These are phyloP conservation scores for Ottelia alismoides DNA, from an alignment of 106 monocot genomes.

Conservation along the genomic window DNA sequence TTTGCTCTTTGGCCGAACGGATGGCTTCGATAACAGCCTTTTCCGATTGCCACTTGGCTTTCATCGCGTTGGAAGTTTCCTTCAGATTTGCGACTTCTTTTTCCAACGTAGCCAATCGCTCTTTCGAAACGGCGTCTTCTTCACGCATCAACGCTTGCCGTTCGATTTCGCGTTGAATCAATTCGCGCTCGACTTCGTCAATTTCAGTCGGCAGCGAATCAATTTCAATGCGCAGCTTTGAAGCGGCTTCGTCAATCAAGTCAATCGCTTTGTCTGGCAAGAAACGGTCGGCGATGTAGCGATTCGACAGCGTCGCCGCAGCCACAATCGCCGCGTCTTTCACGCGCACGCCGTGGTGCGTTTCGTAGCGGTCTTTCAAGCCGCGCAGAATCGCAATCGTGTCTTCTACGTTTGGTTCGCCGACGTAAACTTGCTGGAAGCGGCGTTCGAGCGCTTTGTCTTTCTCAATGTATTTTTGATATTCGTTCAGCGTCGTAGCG, in stretches of 20 bases:
- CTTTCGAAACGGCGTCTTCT: too few relatives aligned
- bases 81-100: too few relatives aligned
- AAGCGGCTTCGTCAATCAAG: not conserved
- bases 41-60: too few relatives aligned
- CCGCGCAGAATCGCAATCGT: slow-evolving; percentile 6
- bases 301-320: slow-evolving; percentile 2
- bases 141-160: slow-evolving; percentile 15
- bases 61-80: too few relatives aligned
- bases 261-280: slow-evolving; percentile 82
- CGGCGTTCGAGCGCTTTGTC: slow-evolving; percentile 14
- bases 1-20: too few relatives aligned
- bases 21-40: too few relatives aligned
- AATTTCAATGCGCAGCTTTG: not conserved
- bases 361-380: slow-evolving; percentile 5
- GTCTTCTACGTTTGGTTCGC: slow-evolving; percentile 30
- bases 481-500: too few relatives aligned
- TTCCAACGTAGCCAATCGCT: too few relatives aligned
- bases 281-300: slow-evolving; percentile 14
- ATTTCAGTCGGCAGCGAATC: not conserved
- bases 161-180: not conserved
- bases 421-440: slow-evolving; percentile 23
- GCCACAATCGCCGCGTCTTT: slow-evolving; percentile 3
- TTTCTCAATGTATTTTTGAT: slow-evolving; percentile 49
- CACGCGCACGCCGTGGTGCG: slow-evolving; percentile 5
- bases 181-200: not conserved